A percentile compares a stretch with the other conserved stretches of the same genome.
Conservation (phyloP, 192 early-diverging fungal genomes). For the Backusella luteola region DNA sequence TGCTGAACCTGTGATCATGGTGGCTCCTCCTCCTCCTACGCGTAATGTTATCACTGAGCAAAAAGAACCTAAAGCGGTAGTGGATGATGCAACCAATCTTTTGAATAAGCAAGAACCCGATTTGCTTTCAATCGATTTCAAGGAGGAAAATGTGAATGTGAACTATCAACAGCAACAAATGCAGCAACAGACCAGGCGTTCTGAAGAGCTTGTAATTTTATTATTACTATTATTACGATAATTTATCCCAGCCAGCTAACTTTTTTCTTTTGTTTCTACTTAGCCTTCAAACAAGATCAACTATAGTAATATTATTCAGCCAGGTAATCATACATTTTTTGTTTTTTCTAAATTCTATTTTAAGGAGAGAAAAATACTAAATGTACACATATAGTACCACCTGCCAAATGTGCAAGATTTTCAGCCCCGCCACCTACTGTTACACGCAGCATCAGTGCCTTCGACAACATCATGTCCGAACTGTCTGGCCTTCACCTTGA, state of each 20-base stretch:
- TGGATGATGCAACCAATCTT: neutral
- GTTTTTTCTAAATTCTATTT: neutral
- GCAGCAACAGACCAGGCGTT: no score
- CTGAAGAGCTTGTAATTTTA: no score
- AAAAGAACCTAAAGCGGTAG: neutral
- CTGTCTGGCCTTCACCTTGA: neutral
- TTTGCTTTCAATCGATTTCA: neutral
- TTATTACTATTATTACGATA: no score
- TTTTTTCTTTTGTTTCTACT: neutral
- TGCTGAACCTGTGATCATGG: neutral
- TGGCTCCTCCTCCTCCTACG: neutral
- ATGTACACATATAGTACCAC: neutral
- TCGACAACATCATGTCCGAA: neutral
- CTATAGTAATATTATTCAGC: conserved; percentile 7
- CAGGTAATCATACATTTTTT: neutral
- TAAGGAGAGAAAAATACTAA: neutral
- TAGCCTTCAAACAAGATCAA: conserved; percentile 1
- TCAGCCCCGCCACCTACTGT: neutral
- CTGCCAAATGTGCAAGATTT: conserved; percentile 4
- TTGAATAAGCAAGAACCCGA: neutral
- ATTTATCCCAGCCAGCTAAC: neutral
- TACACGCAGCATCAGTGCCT: neutral
- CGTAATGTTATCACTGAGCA: neutral
- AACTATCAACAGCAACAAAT: neutral
- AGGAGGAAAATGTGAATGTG: neutral